A percentile compares a stretch with the other conserved stretches of the same genome.
phyloP scores from a whole-genome alignment of 2,329 filamentous ascomycete species.

The Cladorrhinum sp. region DNA sequence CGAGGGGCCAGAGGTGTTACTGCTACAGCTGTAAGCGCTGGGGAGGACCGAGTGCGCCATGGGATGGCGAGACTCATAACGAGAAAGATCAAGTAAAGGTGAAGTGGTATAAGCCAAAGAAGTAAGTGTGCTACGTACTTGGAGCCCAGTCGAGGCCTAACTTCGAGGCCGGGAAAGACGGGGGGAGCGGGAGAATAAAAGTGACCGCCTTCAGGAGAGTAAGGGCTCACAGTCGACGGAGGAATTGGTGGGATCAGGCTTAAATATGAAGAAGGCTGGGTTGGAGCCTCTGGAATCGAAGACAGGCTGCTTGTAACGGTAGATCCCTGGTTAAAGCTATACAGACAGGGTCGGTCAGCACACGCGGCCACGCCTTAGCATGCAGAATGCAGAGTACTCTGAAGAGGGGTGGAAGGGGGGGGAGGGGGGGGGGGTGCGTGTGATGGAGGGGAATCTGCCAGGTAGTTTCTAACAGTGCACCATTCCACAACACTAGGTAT shows the following conservation, averaged over 20 bases:
- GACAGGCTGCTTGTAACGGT: conserved; percentile 44
- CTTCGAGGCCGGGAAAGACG: conserved; percentile 49
- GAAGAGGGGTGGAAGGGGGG: conserved; percentile 2
- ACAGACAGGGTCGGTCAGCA: conserved; percentile 32
- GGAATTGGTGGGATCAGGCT: conserved; percentile 47
- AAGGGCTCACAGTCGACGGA: conserved; percentile 45
- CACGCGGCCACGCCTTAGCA: conserved; percentile 24
- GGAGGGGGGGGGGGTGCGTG: conserved; percentile 1
- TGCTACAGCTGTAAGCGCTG: conserved; percentile 39
- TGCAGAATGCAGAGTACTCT: conserved; percentile 13
- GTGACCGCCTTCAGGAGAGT: conserved; percentile 47
- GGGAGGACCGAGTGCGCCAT: conserved; percentile 23
- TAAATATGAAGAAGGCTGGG: conserved; percentile 50
- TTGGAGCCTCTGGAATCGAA: conserved; percentile 46
- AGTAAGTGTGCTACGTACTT: conserved; percentile 46
- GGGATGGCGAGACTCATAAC: conserved; percentile 19
- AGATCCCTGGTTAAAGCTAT: conserved; percentile 55
- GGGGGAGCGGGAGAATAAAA: conserved; percentile 47
- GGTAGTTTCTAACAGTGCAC: conserved; percentile 16
- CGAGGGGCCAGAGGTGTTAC: conserved; percentile 46
- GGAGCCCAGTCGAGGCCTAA: conserved; percentile 52
- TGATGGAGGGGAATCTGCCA: background rate
- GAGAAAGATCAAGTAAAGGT: conserved; percentile 7
- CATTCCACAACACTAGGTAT: conserved; percentile 18
- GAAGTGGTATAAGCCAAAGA: conserved; percentile 2